Base-by-base conservation (phyloP, 2,329 filamentous ascomycete genomes). In the Periconia macrospinosa region DNA sequence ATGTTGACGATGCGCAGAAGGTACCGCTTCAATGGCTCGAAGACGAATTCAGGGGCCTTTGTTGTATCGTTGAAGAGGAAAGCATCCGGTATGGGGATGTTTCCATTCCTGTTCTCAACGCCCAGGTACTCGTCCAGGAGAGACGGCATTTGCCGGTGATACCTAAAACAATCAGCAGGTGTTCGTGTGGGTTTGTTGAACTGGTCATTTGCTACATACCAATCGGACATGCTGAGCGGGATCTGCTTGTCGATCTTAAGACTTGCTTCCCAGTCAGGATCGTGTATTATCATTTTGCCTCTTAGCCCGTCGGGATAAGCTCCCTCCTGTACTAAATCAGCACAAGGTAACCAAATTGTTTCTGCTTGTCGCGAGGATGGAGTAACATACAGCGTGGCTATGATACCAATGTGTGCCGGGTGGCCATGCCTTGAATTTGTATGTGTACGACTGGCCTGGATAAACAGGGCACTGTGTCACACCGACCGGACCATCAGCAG, bases 31-130 rank as follows among this genome's bases (percentile, higher is more conserved):
- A 83, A 82, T 13, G 63, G 74, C 7, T 86, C 62, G 2, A 92
- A 82, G 0, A 78, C 61, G 37, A 91, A 73, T 2, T 76, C 81
- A 2, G 85, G 72, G 52, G 87, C 82, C 53, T 82, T 45, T 2
- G 80, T 0, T 20, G 84, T 86, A 57, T 92, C 89, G 64, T 92
- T 91, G 70, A 91, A 81, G 42, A 92, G 78, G 1, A 86, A 84
- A 5, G 85, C 78, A 40, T 91, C 75, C 0, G 89, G 89, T 1
- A 91, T 80, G 0, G 88, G 87, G 64, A 89, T 81, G 2, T 76
- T 74, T 10, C 83, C 83, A n/a, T 75, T 76, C 6, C 76, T 78
- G 47, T 52, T 75, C 66, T 41, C 75, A 59, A 49, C 73, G 79
- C 56, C 57, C 43, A 82, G 68, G 56, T 84, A 84, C 30, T 73